phyloP scores from a whole-genome alignment of 1,284 basidiomycete genomes.

The Malassezia sp. region DNA sequence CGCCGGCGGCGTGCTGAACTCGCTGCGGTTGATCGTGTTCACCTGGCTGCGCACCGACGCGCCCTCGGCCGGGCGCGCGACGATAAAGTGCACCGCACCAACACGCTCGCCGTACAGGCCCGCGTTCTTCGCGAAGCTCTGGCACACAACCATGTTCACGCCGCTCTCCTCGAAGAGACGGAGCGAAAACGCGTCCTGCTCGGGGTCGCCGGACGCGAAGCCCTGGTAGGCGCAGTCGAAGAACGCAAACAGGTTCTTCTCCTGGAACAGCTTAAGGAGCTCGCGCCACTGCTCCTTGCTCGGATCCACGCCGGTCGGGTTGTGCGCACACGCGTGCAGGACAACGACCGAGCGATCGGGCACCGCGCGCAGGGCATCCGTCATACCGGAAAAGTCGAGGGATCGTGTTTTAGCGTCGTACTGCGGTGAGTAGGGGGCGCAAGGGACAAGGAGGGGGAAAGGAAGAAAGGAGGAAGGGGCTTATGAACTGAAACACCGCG shows the following conservation, averaged over 20 bases:
- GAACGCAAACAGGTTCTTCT: slow-evolving; percentile 74
- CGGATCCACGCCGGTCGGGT: slow-evolving; percentile 86
- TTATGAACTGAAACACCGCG: no score
- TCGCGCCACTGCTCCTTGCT: slow-evolving; percentile 75
- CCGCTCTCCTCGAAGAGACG: slow-evolving; percentile 70
- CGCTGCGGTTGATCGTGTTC: slow-evolving; percentile 71
- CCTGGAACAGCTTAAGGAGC: slow-evolving; percentile 63
- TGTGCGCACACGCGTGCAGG: slow-evolving; percentile 86
- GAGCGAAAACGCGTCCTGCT: slow-evolving; percentile 83
- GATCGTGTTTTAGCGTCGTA: slow-evolving; percentile 81
- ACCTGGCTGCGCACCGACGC: slow-evolving; percentile 54
- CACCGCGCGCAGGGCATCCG: slow-evolving; percentile 53
- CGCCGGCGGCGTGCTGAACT: slow-evolving; percentile 84
- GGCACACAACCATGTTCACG: slow-evolving; percentile 75
- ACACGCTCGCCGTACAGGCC: slow-evolving; percentile 77
- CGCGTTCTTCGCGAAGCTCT: slow-evolving; percentile 93
- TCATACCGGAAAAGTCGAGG: slow-evolving; percentile 68
- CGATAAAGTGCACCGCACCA: slow-evolving; percentile 52
- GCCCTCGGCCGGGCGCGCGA: slow-evolving; percentile 23
- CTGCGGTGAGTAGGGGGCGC: no score
- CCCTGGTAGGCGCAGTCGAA: slow-evolving; percentile 95
- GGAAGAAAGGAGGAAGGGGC: no score
- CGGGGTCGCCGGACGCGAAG: slow-evolving; percentile 72
- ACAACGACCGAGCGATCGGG: slow-evolving; percentile 70
- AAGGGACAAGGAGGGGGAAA: no score